Base-by-base conservation (phyloP, 148 eudicot species). In the Bassia scoparia region DNA sequence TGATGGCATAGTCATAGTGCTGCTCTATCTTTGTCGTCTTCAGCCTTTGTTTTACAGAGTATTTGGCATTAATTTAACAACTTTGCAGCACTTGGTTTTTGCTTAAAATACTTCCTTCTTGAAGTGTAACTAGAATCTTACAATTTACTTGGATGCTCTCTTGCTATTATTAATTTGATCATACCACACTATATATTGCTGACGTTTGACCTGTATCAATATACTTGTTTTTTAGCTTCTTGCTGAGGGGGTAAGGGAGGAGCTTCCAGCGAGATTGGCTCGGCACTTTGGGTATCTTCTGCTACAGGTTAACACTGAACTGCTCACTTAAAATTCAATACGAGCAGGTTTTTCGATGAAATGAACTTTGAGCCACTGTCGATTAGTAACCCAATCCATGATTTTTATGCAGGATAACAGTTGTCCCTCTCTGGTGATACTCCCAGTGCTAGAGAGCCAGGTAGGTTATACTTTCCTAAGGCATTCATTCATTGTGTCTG, bases 1-100 rank as follows among this genome's bases (percentile, higher is more conserved):
- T 76, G 98, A 94, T 84, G 98, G 97, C 30, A 78, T 94, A 71
- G 94, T 91, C 35, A 94, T 94, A 60, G 98, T 58, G 98, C 98
- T 81, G 98, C 98, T 75, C 86, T 94, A 69, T 94, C 98, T 52
- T 78, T 94, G 78, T 94, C 98, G 59, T 94, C 98, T 78, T 94
- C 98, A 35, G 98, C 98, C 67, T 94, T 94, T 81, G 98, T 94
- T 76, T 87, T 94, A 71, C 98, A 94, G 98, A n/a, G 98, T 91
- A 85, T 23, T 83, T 52, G 43, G 29, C 52, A 17, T 68, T 7
- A 53, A 49, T 61, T 61, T 35, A 56, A 2, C 3, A 50, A n/a
- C 13, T 63, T 61, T 21, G 20, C 43, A 3, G 29, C 24, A 62
- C 20, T 13, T 41, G 62, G 41, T 33, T 52, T 17, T 54, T 44